Base-by-base conservation (phyloP, 768 basidiomycete species). In the Lactarius sp. region DNA sequence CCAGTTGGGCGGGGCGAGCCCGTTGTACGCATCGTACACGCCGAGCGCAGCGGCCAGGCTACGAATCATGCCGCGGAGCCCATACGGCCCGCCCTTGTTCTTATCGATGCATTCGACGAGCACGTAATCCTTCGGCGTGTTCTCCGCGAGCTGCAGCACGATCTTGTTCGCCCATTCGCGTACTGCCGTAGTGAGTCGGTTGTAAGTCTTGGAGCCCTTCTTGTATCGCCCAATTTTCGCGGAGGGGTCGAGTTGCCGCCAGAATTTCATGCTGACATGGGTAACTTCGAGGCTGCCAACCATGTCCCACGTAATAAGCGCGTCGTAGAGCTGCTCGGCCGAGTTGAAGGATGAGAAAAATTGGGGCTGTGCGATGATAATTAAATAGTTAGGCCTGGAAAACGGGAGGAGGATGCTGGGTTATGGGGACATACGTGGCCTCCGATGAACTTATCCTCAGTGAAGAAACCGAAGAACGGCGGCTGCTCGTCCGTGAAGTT, bases 321-420 rank as follows among this genome's bases (percentile, higher is more conserved):
- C 68, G 34, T 65, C 54, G 62, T 74, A 74, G 56, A 73, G 71
- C 62, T 71, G 74, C 56, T 72, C 71, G 6, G 71, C 71, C 13
- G 64, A 68, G 47, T 73, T 70, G 53, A 70, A 71, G 6, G 68
- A 72, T 27, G 70, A 20, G 42, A 73, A 68, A 59, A 73, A 73
- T 73, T 71, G 72, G 4, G 71, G 72, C 69, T 72, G 49, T 4
- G 18, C 3, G 31, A 31, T 51, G 39, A 22, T 3, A 6, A 16
- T 13, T 2, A n/a, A 7, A 3, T 39, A 16, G 36, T 42, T 31
- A 44, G 51, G 6, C 31, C n/a, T 8, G 49, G 12, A 27, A 14
- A 7, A 36, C 22, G 22, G 54, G 10, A 59, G 34, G 22, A 54
- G 16, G 31, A 27, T 14, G 18, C n/a, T n/a, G 41, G 3, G 37